Evolutionary conservation across 352 stramenopile species (phyloP).

Genomic region (Phytophthora sp.): DNA sequence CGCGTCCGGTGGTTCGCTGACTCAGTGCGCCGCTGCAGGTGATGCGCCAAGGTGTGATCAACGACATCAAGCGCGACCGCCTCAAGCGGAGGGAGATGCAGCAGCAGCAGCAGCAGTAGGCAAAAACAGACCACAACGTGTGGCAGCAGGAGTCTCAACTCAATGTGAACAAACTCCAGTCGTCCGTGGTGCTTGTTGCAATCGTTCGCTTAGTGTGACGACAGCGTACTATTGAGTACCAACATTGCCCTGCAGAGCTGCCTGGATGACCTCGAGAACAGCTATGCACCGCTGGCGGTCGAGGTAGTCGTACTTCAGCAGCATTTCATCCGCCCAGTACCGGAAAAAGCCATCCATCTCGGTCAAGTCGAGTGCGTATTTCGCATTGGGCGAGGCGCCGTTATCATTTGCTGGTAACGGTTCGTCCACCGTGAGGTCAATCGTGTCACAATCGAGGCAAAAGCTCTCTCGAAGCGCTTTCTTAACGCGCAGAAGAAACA

Average conservation of each 20-base stretch:
- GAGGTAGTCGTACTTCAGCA: conserved; percentile 59
- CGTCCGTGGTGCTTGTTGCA: background rate
- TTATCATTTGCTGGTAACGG: background rate
- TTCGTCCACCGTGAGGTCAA: background rate
- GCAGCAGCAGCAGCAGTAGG: conserved; percentile 31
- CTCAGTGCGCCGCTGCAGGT: conserved; percentile 32
- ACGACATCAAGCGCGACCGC: conserved; percentile 81
- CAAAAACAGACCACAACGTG: conserved; percentile 22
- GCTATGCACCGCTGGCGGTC: conserved; percentile 31
- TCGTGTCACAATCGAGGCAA: background rate
- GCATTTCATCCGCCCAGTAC: conserved; percentile 47
- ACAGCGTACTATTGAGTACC: background rate
- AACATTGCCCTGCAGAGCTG: conserved; percentile 4
- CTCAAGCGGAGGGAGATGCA: conserved; percentile 57
- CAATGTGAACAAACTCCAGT: conserved; percentile 1
- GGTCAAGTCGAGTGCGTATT: conserved; percentile 1
- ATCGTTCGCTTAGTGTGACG: too few relatives aligned
- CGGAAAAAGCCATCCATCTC: conserved; percentile 36
- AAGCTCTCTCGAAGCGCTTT: conserved; percentile 9
- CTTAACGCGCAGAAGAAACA: conserved; percentile 28
- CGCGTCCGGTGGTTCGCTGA: conserved; percentile 14
- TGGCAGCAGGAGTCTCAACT: too few relatives aligned
- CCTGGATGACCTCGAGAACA: conserved; percentile 24
- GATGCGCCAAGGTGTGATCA: conserved; percentile 82
- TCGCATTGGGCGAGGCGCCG: background rate